Base-by-base conservation (phyloP, 2,329 filamentous ascomycete species). In the Exophiala mesophila region DNA sequence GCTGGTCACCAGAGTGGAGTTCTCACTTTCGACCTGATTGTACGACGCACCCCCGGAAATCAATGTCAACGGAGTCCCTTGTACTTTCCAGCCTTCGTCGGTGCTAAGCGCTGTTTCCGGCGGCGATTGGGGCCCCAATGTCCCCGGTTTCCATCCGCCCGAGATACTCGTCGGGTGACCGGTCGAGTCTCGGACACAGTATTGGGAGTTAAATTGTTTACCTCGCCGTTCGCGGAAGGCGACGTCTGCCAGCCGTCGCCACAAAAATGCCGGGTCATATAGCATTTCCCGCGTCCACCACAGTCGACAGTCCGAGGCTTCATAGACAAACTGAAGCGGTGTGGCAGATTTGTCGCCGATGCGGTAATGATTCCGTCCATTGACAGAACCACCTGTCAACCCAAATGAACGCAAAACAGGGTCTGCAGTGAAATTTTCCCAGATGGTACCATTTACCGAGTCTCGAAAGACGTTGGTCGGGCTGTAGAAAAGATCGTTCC, bases 291-390 rank as follows among this genome's bases (percentile, higher is more conserved):
- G 57, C 2, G 78, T 79, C 46, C 75, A 82, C 55, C 72, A 83
- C 9, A 82, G 23, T 16, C 78, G 67, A 50, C 79, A 83, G 51
- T 79, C 74, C 1, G 80, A 74, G 1, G 76, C 70, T 49, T 81
- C 73, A 42, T 78, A 76, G 2, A 74, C 61, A 54, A 82, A 83
- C 52, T 84, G 80, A 12, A 73, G 60, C 10, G 79, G 73, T 0
- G 68, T 58, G 30, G 62, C 57, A 32, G 62, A 41, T 15, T 68
- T 54, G 36, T 71, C 69, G 19, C 63, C 65, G 4, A 67, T 61
- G 36, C 66, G 64, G 42, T 71, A 68, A 30, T 68, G 59, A 45
- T 73, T 69, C 30, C 65, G 59, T 13, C 67, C 56, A 50, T 74
- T 74, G 45, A 73, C 53, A 6, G 62, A 64, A 1, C 63, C 64